These are phyloP conservation scores for Fusarium drepaniforme DNA, from an alignment of 2,329 filamentous ascomycete species.

Conservation along the genomic window DNA sequence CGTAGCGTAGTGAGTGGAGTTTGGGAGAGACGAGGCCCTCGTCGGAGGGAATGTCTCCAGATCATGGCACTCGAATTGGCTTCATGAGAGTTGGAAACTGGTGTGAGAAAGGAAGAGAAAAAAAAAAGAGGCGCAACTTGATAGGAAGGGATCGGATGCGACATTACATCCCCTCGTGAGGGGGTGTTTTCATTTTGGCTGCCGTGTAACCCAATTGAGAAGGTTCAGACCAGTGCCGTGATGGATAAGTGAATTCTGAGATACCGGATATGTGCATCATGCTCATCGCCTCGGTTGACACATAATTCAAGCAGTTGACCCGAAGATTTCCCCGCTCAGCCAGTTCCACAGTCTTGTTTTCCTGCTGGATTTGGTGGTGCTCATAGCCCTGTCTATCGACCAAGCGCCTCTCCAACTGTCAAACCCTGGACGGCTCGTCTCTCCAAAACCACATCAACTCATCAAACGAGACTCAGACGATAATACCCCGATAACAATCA, in stretches of 20 bases:
- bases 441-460: conserved; percentile 12
- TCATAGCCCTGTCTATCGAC: conserved; percentile 32
- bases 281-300: neutral
- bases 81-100: conserved; percentile 6
- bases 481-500: conserved; percentile 53
- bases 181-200: conserved; percentile 32
- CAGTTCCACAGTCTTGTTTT: conserved; percentile 33
- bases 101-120: conserved; percentile 13
- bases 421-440: conserved; percentile 17
- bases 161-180: conserved; percentile 33
- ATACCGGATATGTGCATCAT: conserved; percentile 17
- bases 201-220: conserved; percentile 40
- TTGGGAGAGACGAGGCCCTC: conserved; percentile 38
- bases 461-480: conserved; percentile 9
- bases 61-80: conserved; percentile 43
- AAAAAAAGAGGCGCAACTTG: conserved; percentile 10
- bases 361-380: conserved; percentile 30
- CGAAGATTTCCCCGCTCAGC: conserved; percentile 42
- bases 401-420: conserved; percentile 17
- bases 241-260: conserved; percentile 30
- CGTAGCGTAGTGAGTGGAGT: conserved; percentile 39
- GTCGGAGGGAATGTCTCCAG: conserved; percentile 42
- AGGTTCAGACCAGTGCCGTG: conserved; percentile 16
- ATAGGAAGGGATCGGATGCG: conserved; percentile 14
- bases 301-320: conserved; percentile 23